Evolutionary conservation across 2,329 filamentous ascomycete genomes (phyloP).

Genomic region (Trichophaea hybrida): DNA sequence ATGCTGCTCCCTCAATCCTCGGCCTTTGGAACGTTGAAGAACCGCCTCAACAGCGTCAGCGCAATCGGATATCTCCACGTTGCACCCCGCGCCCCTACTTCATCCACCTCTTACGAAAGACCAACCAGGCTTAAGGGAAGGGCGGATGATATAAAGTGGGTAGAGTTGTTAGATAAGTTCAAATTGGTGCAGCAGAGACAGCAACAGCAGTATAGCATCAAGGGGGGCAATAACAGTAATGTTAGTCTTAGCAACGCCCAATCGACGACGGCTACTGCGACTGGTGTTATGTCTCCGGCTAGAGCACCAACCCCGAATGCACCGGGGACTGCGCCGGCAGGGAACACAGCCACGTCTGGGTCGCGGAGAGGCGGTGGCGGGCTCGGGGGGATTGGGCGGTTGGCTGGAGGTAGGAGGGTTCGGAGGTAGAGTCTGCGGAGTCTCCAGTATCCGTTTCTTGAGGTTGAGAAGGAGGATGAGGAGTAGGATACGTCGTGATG

Average conservation of each 20-base stretch:
- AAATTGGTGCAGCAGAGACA: slow-evolving; percentile 77
- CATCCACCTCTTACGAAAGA: slow-evolving; percentile 47
- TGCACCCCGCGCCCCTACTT: slow-evolving; percentile 41
- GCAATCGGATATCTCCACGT: slow-evolving; percentile 91
- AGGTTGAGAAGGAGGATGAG: slow-evolving; percentile 10
- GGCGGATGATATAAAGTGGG: slow-evolving; percentile 82
- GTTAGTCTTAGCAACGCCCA: slow-evolving; percentile 4
- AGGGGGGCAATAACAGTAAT: not conserved
- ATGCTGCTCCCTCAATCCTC: slow-evolving; percentile 98
- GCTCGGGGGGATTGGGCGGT: slow-evolving; percentile 10
- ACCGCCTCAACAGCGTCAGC: slow-evolving; percentile 89
- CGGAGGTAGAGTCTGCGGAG: not conserved
- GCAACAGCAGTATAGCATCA: slow-evolving; percentile 21
- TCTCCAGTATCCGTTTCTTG: not conserved
- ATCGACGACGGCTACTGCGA: not conserved
- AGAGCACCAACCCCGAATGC: slow-evolving; percentile 15
- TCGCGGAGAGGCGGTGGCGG: slow-evolving; percentile 5
- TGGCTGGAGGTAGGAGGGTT: slow-evolving; percentile 9
- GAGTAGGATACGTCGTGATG: not conserved
- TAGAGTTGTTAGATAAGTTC: slow-evolving; percentile 88
- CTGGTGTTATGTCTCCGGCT: slow-evolving; percentile 12
- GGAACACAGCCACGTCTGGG: slow-evolving; percentile 1
- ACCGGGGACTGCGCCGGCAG: not conserved
- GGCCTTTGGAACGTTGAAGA: slow-evolving; percentile 91
- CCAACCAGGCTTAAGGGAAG: slow-evolving; percentile 65